Conservation (phyloP, 169 alveolate genomes). For the Plasmodium knowlesi region DNA sequence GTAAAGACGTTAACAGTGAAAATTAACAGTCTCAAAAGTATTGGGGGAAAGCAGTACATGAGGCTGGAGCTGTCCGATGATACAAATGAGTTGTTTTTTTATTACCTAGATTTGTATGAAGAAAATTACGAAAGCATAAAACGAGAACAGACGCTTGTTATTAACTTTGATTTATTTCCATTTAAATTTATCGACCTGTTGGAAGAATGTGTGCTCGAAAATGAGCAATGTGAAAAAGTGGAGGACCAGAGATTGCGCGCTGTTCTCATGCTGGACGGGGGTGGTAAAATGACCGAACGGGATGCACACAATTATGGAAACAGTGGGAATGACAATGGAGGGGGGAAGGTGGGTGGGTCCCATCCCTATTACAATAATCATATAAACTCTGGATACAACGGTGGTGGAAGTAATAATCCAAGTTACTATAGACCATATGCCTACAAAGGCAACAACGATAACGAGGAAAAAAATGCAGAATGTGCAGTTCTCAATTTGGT, state of each 20-base stretch:
- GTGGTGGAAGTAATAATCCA: not conserved
- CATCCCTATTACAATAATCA: not conserved
- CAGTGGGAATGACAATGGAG: not conserved
- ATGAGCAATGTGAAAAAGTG: conserved; percentile 37
- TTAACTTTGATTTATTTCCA: conserved; percentile 67
- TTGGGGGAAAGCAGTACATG: conserved; percentile 47
- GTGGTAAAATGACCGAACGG: not conserved
- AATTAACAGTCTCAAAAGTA: conserved; percentile 36
- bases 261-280: conserved; percentile 26
- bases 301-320: not conserved
- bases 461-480: conserved; percentile 2
- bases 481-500: conserved; percentile 38
- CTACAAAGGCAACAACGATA: not conserved
- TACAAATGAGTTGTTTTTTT: conserved; percentile 50
- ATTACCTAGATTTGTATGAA: conserved; percentile 60
- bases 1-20: conserved; percentile 11
- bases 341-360: not conserved
- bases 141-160: conserved; percentile 54
- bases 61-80: conserved; percentile 59
- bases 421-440: not conserved
- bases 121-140: conserved; percentile 72
- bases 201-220: conserved; percentile 60
- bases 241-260: conserved; percentile 67
- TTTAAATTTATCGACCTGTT: conserved; percentile 64
- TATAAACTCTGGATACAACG: not conserved